Conservation (phyloP, 1,139 yeast genomes). For the Kurtzmaniella natalensis region DNA sequence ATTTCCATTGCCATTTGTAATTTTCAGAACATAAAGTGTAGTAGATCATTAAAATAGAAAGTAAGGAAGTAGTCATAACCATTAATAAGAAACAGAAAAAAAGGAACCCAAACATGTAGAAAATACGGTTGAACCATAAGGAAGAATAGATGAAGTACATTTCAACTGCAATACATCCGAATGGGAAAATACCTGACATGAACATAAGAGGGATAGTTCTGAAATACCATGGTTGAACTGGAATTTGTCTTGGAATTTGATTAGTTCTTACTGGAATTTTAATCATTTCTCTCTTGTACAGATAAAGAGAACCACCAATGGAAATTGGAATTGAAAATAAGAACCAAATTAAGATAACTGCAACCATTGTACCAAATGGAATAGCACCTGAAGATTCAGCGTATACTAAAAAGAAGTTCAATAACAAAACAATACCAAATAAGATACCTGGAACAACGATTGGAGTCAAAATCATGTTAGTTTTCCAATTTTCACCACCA, state of each 20-base stretch:
- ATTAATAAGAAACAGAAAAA: conserved; percentile 82
- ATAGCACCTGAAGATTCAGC: conserved; percentile 91
- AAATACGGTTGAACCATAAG: conserved; percentile 90
- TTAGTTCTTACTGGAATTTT: conserved; percentile 79
- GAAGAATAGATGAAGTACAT: conserved; percentile 85
- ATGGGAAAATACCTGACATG: conserved; percentile 89
- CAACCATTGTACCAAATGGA: conserved; percentile 86
- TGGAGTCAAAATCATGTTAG: conserved; percentile 80
- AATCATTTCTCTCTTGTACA: conserved; percentile 59
- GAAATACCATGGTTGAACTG: conserved; percentile 83
- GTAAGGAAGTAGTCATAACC: conserved; percentile 77
- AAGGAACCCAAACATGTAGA: conserved; percentile 96
- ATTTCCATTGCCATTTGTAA: conserved; percentile 97
- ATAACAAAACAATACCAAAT: conserved; percentile 56
- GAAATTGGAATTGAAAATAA: conserved; percentile 81
- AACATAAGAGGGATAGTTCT: conserved; percentile 63
- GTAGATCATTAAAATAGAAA: conserved; percentile 76
- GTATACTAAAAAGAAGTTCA: conserved; percentile 78
- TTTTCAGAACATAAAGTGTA: conserved; percentile 86
- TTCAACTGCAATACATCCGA: conserved; percentile 92
- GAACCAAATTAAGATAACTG: conserved; percentile 81
- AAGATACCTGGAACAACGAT: conserved; percentile 75
- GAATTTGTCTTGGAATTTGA: conserved; percentile 95
- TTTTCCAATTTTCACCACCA: conserved; percentile 90
- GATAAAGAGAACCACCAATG: conserved; percentile 71